These are phyloP conservation scores for Endocalyx cinctus DNA, from an alignment of 2,329 filamentous ascomycete genomes.

Conservation along the genomic window DNA sequence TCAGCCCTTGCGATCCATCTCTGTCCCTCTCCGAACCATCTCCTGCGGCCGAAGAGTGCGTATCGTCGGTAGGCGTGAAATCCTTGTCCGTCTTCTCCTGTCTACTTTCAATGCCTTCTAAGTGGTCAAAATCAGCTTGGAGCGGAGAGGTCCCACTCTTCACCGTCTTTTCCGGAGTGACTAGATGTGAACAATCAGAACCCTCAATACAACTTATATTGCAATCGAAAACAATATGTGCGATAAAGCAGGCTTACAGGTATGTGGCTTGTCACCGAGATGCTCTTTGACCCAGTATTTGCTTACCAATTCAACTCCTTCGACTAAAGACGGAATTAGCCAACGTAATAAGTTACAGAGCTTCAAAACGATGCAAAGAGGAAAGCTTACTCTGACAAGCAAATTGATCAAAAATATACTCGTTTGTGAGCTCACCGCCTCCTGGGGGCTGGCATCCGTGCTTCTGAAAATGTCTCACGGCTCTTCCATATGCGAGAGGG, in stretches of 20 bases:
- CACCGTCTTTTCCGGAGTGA: constrained; percentile 12
- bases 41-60: constrained; percentile 4
- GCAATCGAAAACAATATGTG: neutral
- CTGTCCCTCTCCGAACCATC: constrained; percentile 11
- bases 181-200: no score
- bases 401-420: constrained; percentile 26
- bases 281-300: constrained; percentile 26
- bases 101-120: constrained; percentile 4
- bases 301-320: constrained; percentile 20
- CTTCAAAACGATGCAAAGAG: neutral
- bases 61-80: constrained; percentile 11
- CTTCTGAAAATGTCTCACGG: constrained; percentile 24
- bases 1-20: constrained; percentile 12
- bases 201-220: neutral
- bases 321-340: constrained; percentile 14
- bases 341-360: no score
- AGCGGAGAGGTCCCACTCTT: constrained; percentile 4
- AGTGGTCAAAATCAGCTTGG: no score
- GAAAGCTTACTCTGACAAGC: constrained; percentile 19
- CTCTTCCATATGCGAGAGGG: constrained; percentile 24
- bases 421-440: constrained; percentile 20
- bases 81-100: constrained; percentile 16
- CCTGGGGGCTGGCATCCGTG: constrained; percentile 12
- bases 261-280: constrained; percentile 20
- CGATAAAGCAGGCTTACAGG: constrained; percentile 22